These are phyloP conservation scores for Pleurotus tuber-regium DNA, from an alignment of 768 basidiomycete genomes.

Conservation along the genomic window DNA sequence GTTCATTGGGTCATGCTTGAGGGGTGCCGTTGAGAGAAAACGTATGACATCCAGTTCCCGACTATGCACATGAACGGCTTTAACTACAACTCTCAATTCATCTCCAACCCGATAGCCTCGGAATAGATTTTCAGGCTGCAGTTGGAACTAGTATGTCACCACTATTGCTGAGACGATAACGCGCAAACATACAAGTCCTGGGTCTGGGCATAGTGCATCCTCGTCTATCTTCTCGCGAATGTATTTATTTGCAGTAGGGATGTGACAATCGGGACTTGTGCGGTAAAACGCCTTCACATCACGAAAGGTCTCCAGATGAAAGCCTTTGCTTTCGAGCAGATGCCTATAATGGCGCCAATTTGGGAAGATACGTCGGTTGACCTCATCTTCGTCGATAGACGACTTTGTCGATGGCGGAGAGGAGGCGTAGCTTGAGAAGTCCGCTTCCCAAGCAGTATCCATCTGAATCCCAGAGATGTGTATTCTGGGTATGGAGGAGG, in stretches of 20 bases:
- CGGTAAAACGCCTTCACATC: slow-evolving; percentile 62
- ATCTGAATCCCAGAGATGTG: not conserved
- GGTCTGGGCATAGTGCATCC: slow-evolving; percentile 65
- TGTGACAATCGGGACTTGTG: slow-evolving; percentile 19
- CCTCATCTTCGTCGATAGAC: slow-evolving; percentile 56
- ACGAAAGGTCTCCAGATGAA: slow-evolving; percentile 64
- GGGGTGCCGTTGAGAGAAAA: slow-evolving; percentile 48
- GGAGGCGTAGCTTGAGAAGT: slow-evolving; percentile 26
- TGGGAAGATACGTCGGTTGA: slow-evolving; percentile 58
- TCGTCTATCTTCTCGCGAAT: slow-evolving; percentile 40
- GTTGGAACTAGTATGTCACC: slow-evolving; percentile 11
- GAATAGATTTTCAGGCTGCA: slow-evolving; percentile 75
- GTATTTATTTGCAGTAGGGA: slow-evolving; percentile 17
- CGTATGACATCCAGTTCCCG: slow-evolving; percentile 62
- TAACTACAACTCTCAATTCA: slow-evolving; percentile 55
- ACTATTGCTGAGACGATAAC: not conserved
- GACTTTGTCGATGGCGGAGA: slow-evolving; percentile 47
- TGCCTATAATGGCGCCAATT: slow-evolving; percentile 57
- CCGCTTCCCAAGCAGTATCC: slow-evolving; percentile 20
- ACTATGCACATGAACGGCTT: slow-evolving; percentile 63
- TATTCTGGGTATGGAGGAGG: not conserved
- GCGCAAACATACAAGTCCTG: slow-evolving; percentile 56
- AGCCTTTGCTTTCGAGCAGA: slow-evolving; percentile 48
- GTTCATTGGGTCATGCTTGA: slow-evolving; percentile 63
- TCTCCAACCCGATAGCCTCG: slow-evolving; percentile 56